Evolutionary conservation across 768 basidiomycete species (phyloP).

Genomic region (Gymnopilus dilepis): DNA sequence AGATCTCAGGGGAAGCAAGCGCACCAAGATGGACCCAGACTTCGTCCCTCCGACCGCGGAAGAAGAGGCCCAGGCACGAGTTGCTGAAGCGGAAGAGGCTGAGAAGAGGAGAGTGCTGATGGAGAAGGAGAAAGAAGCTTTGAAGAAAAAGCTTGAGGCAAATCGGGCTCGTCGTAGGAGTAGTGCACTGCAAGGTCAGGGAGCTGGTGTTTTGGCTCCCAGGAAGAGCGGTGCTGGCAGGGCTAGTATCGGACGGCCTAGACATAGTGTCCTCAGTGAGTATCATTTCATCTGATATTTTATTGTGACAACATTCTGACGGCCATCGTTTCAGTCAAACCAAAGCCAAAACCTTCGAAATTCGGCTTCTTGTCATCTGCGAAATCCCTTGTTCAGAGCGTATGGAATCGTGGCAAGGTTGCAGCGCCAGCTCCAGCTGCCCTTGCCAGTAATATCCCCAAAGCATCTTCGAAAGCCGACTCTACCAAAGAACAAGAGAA

Average conservation of each 20-base stretch:
- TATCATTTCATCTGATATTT: constrained; percentile 2
- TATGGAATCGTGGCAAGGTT: constrained; percentile 67
- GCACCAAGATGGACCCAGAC: constrained; percentile 42
- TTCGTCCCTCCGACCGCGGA: constrained; percentile 23
- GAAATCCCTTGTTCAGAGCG: constrained; percentile 72
- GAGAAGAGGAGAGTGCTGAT: constrained; percentile 50
- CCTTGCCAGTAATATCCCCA: constrained; percentile 31
- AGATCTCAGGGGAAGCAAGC: constrained; percentile 41
- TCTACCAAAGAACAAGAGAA: constrained; percentile 20
- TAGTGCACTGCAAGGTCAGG: constrained; percentile 55
- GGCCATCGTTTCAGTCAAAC: constrained; percentile 37
- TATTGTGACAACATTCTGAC: no score
- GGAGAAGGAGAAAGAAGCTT: constrained; percentile 59
- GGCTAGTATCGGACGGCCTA: constrained; percentile 30
- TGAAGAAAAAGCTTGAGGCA: constrained; percentile 66
- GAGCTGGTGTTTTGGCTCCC: constrained; percentile 27
- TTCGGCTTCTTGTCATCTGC: constrained; percentile 77
- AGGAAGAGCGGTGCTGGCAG: constrained; percentile 37
- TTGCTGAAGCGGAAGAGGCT: constrained; percentile 43
- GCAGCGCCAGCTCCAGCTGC: constrained; percentile 28
- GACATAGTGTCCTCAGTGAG: constrained; percentile 44
- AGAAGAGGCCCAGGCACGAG: constrained; percentile 33
- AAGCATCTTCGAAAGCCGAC: constrained; percentile 24
- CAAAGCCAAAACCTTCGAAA: constrained; percentile 54
- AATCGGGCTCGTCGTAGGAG: constrained; percentile 74